These are phyloP conservation scores for Ophiostoma perfectum DNA, from an alignment of 2,329 filamentous ascomycete species.

Conservation along the genomic window DNA sequence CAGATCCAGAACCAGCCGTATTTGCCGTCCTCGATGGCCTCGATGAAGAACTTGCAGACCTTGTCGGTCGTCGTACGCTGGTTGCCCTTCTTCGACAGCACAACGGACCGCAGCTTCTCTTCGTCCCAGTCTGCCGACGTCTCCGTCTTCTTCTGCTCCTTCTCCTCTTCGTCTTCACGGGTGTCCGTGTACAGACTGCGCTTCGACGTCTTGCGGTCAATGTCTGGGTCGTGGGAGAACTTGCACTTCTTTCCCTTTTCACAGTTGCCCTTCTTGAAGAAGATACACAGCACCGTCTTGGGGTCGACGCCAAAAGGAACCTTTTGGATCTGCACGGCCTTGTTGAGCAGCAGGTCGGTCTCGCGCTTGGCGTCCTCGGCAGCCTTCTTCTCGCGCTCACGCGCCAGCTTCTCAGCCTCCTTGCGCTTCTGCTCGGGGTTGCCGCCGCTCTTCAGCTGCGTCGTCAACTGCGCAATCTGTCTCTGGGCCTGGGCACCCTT, in stretches of 20 bases:
- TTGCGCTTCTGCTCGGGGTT: conserved; percentile 84
- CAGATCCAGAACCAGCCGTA: conserved; percentile 99
- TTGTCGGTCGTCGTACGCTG: conserved; percentile 94
- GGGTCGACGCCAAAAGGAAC: conserved; percentile 96
- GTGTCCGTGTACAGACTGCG: conserved; percentile 84
- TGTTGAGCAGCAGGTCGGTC: conserved; percentile 74
- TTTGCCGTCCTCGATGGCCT: conserved; percentile 95
- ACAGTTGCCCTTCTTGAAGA: conserved; percentile 94
- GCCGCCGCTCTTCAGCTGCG: conserved; percentile 67
- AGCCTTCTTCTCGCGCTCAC: conserved; percentile 85
- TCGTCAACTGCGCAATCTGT: conserved; percentile 77
- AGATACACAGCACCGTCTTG: conserved; percentile 94
- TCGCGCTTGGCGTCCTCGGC: conserved; percentile 80
- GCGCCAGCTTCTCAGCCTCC: conserved; percentile 58
- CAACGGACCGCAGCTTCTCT: conserved; percentile 84
- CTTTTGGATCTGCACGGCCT: conserved; percentile 93
- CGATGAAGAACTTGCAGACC: conserved; percentile 98
- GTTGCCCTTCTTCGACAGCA: conserved; percentile 95
- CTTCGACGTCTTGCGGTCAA: conserved; percentile 91
- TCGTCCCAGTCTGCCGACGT: conserved; percentile 97
- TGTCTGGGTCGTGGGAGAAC: conserved; percentile 83
- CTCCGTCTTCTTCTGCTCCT: conserved; percentile 75
- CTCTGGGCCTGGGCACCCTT: conserved; percentile 88
- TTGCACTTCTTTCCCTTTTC: conserved; percentile 98
- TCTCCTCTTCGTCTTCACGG: conserved; percentile 60